Evolutionary conservation across 2,329 filamentous ascomycete species (phyloP), one percentile per base, ranked within the genome.

Genomic region (Phialocephala subalpina): DNA sequence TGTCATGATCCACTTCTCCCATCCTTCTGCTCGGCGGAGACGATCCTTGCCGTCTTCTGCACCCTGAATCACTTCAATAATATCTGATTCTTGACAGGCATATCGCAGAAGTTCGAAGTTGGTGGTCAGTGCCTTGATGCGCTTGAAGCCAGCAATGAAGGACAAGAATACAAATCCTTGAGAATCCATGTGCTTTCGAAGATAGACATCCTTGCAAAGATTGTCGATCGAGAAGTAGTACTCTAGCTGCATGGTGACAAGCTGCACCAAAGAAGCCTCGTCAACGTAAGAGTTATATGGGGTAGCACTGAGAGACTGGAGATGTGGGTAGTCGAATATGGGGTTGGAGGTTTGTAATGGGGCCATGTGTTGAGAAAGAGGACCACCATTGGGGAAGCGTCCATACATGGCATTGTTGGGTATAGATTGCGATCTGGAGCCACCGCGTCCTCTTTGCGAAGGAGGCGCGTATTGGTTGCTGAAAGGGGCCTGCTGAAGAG

Each of bases 191-290:
- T 94, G 90, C 74, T 88, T 90, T 64, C 96, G 90, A 66, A 99
- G 84, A 79, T 89, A 98, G 75, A 92, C 85, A 75, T 99, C 96
- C 80, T 97, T 97, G 84, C 93, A 92, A 58, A 98, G 85, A 77
- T 99, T 99, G 75, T 97, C 92, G 33, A 97, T 87, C 0, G 95
- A 98, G 80, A 99, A 97, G 80, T 99, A 99, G 82, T 97, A 99
- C 75, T 97, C 93, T 42, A 94, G 86, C 75, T 86, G 82, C 70
- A 77, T 77, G 62, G 80, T 83, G 58, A 87, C 77, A 72, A 77
- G 75, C 14, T 69, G 67, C 42, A 76, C 67, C n/a, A 77, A 73
- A 40, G 84, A 83, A 67, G 81, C 84, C n/a, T 85, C 83, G 64
- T 90, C 86, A 68, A 87, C 79, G 60, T 85, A 87, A 49, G 85